Base-by-base conservation (phyloP, 805 yeast species). In the Suhomyces canberraensis region DNA sequence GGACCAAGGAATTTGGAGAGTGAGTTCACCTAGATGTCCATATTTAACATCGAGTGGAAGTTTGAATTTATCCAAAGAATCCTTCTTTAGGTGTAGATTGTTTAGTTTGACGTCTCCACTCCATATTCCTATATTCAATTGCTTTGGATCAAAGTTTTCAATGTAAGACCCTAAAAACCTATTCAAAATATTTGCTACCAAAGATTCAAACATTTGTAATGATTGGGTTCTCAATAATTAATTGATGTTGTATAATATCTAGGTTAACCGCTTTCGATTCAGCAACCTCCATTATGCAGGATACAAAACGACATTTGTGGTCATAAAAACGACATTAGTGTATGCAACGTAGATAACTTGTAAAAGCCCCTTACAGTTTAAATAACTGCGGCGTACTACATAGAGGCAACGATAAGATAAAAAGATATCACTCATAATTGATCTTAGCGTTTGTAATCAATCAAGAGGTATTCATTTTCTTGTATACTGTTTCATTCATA, bases 1-100 rank as follows among this genome's bases (percentile, higher is more conserved):
- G 1, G 97, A 83, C 97, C 98, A 95, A 0, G 99, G 98, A 25
- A 93, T 91, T 54, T 86, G 96, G 37, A 93, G 65, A 0, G 95
- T 84, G 45, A 93, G 70, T 47, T 84, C 86, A 1, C 98, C 98
- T 40, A 93, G 60, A 54, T 86, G 88, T 27, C 99, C 99, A 54
- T 84, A 84, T 43, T 78, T 76, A 11, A 95, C 91, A 56, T 90
- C 86, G 25, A 93, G 63, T 2, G 99, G 98, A 25, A 95, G 63
- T 44, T 84, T 78, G 45, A 93, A 73, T 48, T 84, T 76, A 60
- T 95, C 98, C 31, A 93, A 68, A 3, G 96, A 88, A 56, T 90
- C 97, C 43, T 84, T 83, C 61, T 86, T 88, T 41, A 93, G 68
- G 39, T 81, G 75, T 43, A 95, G 73, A 56, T 90, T 81, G 44